Conservation (phyloP, 371 early-diverging fungal species). For the Haplosporangium sp. region DNA sequence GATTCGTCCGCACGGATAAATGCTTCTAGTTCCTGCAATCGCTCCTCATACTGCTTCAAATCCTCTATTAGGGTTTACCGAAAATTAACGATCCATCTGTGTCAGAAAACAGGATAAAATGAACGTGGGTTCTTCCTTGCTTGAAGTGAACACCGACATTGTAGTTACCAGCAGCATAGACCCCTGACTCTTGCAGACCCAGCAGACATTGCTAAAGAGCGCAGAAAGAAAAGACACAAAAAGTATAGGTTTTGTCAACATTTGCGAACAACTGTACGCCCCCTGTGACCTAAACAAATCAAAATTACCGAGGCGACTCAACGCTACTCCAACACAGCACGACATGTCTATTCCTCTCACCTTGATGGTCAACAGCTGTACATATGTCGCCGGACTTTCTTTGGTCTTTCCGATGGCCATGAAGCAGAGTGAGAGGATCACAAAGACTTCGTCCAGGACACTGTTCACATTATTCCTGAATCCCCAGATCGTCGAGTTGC, state of each 20-base stretch:
- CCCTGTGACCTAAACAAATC: no score
- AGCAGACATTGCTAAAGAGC: slow-evolving; percentile 73
- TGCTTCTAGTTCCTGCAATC: slow-evolving; percentile 68
- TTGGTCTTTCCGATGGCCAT: slow-evolving; percentile 82
- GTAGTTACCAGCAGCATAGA: slow-evolving; percentile 59
- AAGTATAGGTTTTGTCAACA: no score
- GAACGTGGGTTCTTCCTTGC: no score
- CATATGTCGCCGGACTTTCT: slow-evolving; percentile 84
- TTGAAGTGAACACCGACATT: no score
- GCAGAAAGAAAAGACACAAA: slow-evolving; percentile 4
- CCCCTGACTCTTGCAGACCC: slow-evolving; percentile 74
- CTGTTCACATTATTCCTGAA: slow-evolving; percentile 75
- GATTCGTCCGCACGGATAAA: slow-evolving; percentile 64
- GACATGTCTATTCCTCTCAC: slow-evolving; percentile 51
- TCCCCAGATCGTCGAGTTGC: slow-evolving; percentile 36
- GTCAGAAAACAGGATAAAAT: no score
- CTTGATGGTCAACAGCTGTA: slow-evolving; percentile 81
- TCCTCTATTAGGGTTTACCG: slow-evolving; percentile 56
- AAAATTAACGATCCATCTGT: not conserved
- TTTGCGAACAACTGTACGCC: no score
- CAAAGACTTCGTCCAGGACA: slow-evolving; percentile 84
- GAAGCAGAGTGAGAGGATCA: slow-evolving; percentile 80
- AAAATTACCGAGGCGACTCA: no score
- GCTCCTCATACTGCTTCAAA: slow-evolving; percentile 68
- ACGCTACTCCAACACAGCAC: no score